phyloP scores from a whole-genome alignment of 495 filamentous ascomycete genomes.

The Chaetomium cochliodes region DNA sequence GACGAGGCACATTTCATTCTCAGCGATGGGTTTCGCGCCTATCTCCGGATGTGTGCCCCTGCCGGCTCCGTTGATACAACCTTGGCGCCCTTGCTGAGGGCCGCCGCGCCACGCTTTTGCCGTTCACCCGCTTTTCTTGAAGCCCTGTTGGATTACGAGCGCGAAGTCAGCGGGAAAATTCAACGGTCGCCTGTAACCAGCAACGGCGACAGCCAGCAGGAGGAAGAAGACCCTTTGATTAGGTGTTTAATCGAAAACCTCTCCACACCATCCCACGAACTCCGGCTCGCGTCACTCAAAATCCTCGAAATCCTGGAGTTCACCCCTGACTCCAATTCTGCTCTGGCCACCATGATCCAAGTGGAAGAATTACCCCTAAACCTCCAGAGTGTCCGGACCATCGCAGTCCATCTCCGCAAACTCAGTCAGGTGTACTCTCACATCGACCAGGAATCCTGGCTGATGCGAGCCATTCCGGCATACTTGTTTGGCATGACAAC shows the following conservation, averaged over 20 bases:
- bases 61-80: conserved; percentile 50
- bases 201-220: conserved; percentile 43
- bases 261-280: conserved; percentile 64
- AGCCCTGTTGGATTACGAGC: conserved; percentile 60
- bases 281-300: conserved; percentile 67
- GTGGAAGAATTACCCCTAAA: conserved; percentile 76
- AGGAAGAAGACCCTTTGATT: conserved; percentile 55
- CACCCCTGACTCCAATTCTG: conserved; percentile 41
- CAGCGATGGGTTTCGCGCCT: conserved; percentile 55
- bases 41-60: conserved; percentile 51
- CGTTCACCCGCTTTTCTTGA: conserved; percentile 66
- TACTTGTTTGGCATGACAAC: conserved; percentile 91
- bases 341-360: conserved; percentile 57
- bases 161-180: conserved; percentile 44
- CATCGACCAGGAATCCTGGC: conserved; percentile 57
- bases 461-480: conserved; percentile 67
- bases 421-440: conserved; percentile 61
- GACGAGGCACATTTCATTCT: conserved; percentile 59
- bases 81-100: conserved; percentile 58
- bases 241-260: conserved; percentile 68
- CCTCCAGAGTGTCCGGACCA: conserved; percentile 67
- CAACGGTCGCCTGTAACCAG: conserved; percentile 29
- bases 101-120: conserved; percentile 60
- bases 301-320: conserved; percentile 57
- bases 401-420: conserved; percentile 82